Evolutionary conservation across 2,329 filamentous ascomycete genomes (phyloP).

Genomic region (Calonectria pseudoreteaudii): DNA sequence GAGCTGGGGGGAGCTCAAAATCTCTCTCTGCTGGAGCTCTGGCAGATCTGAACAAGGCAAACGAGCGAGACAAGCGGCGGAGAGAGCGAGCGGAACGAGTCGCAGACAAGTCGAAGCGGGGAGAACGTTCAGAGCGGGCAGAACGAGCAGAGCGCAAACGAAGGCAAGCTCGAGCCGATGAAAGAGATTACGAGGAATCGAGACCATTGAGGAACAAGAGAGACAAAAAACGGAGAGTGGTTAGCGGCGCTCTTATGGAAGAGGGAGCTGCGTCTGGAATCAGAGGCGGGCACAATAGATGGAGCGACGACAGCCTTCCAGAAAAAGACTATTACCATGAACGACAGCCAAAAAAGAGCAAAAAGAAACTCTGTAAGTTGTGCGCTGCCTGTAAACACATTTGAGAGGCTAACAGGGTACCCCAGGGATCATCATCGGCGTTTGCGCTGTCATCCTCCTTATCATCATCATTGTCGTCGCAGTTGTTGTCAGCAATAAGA

Average conservation of each 20-base stretch:
- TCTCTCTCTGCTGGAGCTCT: conserved; percentile 67
- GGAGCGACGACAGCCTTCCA: conserved; percentile 58
- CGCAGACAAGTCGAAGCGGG: conserved; percentile 13
- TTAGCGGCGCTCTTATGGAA: conserved; percentile 77
- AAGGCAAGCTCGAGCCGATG: conserved; percentile 44
- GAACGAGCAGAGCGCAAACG: conserved; percentile 38
- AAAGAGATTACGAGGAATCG: conserved; percentile 36
- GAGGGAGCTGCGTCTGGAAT: conserved; percentile 67
- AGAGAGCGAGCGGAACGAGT: conserved; percentile 43
- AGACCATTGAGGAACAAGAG: conserved; percentile 51
- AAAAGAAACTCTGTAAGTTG: conserved; percentile 71
- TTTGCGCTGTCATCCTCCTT: conserved; percentile 64
- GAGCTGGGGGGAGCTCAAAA: conserved; percentile 40
- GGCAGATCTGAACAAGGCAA: conserved; percentile 73
- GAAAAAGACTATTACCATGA: conserved; percentile 62
- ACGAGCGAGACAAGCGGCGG: conserved; percentile 63
- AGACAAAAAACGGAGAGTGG: conserved; percentile 69
- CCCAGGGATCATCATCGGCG: conserved; percentile 67
- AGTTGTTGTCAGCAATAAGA: conserved; percentile 72
- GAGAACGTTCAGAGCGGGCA: conserved; percentile 30
- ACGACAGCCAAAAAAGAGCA: conserved; percentile 59
- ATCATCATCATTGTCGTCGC: conserved; percentile 77
- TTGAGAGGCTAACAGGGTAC: conserved; percentile 34
- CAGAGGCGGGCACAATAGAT: conserved; percentile 56
- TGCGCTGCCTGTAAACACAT: not conserved